phyloP scores from a whole-genome alignment of 2,329 filamentous ascomycete species.

The Amesomyces nigricolor region DNA sequence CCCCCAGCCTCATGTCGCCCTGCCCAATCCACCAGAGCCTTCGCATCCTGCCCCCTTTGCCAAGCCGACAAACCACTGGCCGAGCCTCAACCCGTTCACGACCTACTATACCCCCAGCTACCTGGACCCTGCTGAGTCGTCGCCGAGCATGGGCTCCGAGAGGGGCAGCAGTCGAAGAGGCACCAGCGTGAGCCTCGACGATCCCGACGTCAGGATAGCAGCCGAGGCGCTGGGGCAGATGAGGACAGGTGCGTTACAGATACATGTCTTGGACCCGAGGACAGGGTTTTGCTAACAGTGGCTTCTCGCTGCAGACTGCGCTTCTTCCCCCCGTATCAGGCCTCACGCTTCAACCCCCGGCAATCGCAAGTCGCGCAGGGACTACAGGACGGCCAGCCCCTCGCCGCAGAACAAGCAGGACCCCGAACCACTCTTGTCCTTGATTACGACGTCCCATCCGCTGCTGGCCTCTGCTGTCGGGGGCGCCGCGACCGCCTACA shows the following conservation, averaged over 20 bases:
- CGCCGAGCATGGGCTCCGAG: constrained; percentile 46
- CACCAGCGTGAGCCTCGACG: constrained; percentile 54
- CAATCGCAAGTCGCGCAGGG: constrained; percentile 23
- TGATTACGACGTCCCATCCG: constrained; percentile 84
- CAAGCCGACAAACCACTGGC: constrained; percentile 38
- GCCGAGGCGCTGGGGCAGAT: constrained; percentile 72
- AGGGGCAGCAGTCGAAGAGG: constrained; percentile 40
- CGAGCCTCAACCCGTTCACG: constrained; percentile 45
- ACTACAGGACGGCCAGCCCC: constrained; percentile 9
- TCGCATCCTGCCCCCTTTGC: constrained; percentile 6
- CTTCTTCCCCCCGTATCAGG: constrained; percentile 55
- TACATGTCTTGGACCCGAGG: too few species aligned
- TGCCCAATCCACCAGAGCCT: constrained; percentile 16
- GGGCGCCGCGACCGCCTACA: constrained; percentile 78
- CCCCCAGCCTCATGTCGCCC: constrained; percentile 22
- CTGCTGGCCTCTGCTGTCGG: constrained; percentile 80
- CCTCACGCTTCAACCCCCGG: constrained; percentile 35
- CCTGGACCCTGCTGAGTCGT: constrained; percentile 40
- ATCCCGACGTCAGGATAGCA: constrained; percentile 63
- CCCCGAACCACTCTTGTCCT: constrained; percentile 74
- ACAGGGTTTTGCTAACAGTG: constrained; percentile 17
- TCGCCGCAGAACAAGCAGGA: constrained; percentile 34
- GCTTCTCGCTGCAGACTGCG: constrained; percentile 47
- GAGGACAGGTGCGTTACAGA: constrained; percentile 56
- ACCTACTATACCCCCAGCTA: constrained; percentile 44